These are phyloP conservation scores for Camelina neglecta DNA, from an alignment of 345 rosid genomes.

Conservation along the genomic window DNA sequence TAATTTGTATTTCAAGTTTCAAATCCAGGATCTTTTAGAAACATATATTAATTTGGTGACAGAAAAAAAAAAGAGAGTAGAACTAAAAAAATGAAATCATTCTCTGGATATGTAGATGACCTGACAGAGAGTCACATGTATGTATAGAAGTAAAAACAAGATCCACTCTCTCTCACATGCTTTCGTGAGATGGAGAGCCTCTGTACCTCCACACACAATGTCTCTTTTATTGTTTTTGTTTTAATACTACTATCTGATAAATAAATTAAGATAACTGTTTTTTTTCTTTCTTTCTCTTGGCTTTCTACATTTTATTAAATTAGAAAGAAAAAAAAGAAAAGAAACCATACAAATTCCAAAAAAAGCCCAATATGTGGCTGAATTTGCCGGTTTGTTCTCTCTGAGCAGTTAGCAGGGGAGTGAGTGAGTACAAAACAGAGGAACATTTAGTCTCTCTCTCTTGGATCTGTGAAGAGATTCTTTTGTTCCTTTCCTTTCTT, in stretches of 20 bases:
- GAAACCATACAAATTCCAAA: constrained; percentile 46
- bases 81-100: constrained; percentile 18
- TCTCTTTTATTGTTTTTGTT: neutral
- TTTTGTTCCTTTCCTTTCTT: constrained; percentile 41
- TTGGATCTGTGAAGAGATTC: constrained; percentile 64
- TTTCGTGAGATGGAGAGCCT: constrained; percentile 46
- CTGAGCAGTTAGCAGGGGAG: constrained; percentile 37
- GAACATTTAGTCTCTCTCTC: constrained; percentile 42
- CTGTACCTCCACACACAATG: constrained; percentile 46
- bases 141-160: constrained; percentile 43
- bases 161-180: constrained; percentile 83
- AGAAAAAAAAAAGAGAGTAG: neutral
- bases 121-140: constrained; percentile 60
- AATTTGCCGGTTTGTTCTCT: constrained; percentile 49
- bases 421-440: constrained; percentile 33
- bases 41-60: neutral
- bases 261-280: neutral
- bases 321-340: neutral
- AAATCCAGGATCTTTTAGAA: constrained; percentile 2
- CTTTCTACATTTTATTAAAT: neutral
- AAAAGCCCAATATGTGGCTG: constrained; percentile 41
- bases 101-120: constrained; percentile 29
- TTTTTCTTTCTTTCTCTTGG: neutral
- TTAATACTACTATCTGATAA: neutral
- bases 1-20: neutral